These are phyloP conservation scores for Vairimorpha apis DNA, from an alignment of 371 early-diverging fungal species.

Conservation along the genomic window DNA sequence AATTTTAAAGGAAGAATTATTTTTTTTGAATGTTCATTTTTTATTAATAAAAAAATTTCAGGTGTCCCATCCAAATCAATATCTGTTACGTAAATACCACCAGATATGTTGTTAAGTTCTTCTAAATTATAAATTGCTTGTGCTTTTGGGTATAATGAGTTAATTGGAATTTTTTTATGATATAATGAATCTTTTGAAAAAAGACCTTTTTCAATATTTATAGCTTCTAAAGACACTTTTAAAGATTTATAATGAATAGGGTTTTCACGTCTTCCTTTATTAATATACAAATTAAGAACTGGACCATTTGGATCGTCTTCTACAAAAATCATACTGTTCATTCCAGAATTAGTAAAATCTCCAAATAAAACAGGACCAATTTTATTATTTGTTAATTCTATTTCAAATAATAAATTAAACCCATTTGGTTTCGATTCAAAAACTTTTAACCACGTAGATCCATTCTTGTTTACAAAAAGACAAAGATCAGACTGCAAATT, in stretches of 20 bases:
- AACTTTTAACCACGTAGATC: slow-evolving; percentile 34
- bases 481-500: slow-evolving; percentile 48
- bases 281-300: slow-evolving; percentile 28
- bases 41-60: slow-evolving; percentile 26
- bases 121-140: slow-evolving; percentile 13
- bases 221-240: slow-evolving; percentile 3
- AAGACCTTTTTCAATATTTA: background rate
- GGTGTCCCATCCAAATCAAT: slow-evolving; percentile 18
- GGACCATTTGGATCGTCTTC: slow-evolving; percentile 12
- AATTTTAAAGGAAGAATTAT: slow-evolving; percentile 15
- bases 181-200: background rate
- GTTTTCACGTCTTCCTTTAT: slow-evolving; percentile 9
- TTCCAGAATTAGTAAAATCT: slow-evolving; percentile 48
- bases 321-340: slow-evolving; percentile 46
- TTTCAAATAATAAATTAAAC: background rate
- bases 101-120: slow-evolving; percentile 4
- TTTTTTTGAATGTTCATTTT: background rate
- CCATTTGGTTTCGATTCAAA: slow-evolving; percentile 21
- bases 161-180: slow-evolving; percentile 11
- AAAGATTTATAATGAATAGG: slow-evolving; percentile 5
- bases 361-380: slow-evolving; percentile 54
- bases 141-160: slow-evolving; percentile 3
- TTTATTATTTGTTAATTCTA: slow-evolving; percentile 18
- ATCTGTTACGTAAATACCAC: slow-evolving; percentile 38
- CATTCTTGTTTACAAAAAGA: slow-evolving; percentile 32